Evolutionary conservation across 2,329 filamentous ascomycete genomes (phyloP), one percentile per base, ranked within the genome.

Genomic region (Xylariaceae sp.): DNA sequence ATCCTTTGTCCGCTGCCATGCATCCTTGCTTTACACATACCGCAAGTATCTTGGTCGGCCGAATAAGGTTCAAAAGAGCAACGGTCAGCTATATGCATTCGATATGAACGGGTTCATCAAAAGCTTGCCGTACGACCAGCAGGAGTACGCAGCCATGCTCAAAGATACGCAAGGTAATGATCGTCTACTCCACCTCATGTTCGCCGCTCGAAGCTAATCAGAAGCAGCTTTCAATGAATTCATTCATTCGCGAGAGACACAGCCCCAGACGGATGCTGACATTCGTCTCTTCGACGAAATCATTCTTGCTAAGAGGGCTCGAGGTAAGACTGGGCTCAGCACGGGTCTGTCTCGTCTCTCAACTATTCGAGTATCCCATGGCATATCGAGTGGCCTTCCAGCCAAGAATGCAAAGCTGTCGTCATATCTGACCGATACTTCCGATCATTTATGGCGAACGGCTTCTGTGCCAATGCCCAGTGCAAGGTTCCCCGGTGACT

Each of bases 221-320:
- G 17, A 55, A 49, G 54, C 50, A 83, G 82, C 75, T 45, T 90
- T 92, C 67, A 90, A 90, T 60, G 88, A 93, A 68, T 94, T 94
- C 68, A 88, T 94, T 56, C 87, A 93, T 63, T 87, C 91, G 61
- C 83, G 89, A 42, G 89, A 94, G 70, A 83, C 76, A 18, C 82
- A 79, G 7, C 75, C 82, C 2, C 70, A 82, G 0, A 77, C 82
- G 7, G 79, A 88, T 56, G 80, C 88, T 0, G 70, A 78, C 2
- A 84, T 93, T 62, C 87, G 87, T 50, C 79, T 94, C 1, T 94
- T 94, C 62, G 89, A 94, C 68, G 88, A 92, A 68, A 85, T 94
- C 63, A 89, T 94, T 62, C 76, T 93, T 47, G 88, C 88, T 31
- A 94, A 94, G 75, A 83, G 81, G 66, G 78, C 79, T 28, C 78